phyloP scores from a whole-genome alignment of 106 monocot species.

The Dioscorea alata region DNA sequence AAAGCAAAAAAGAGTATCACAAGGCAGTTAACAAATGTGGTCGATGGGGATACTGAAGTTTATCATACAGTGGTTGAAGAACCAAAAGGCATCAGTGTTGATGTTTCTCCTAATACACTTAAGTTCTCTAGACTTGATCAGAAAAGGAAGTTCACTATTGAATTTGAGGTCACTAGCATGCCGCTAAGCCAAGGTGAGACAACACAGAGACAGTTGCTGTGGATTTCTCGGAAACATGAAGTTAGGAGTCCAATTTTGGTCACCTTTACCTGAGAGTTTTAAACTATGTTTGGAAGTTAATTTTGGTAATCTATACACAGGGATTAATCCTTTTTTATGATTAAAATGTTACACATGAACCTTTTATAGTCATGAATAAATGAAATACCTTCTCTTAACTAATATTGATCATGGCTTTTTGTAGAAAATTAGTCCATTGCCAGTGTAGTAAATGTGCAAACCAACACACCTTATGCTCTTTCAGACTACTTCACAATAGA shows the following conservation, averaged over 20 bases:
- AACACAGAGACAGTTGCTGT: conserved; percentile 11
- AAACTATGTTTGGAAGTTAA: no score
- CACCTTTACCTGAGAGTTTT: background rate
- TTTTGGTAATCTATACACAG: no score
- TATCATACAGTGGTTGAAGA: background rate
- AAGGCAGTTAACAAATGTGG: background rate
- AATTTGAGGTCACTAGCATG: background rate
- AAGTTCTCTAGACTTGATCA: background rate
- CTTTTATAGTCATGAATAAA: no score
- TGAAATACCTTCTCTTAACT: no score
- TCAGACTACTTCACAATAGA: no score
- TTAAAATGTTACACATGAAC: no score
- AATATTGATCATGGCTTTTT: no score
- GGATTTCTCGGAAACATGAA: conserved; percentile 9
- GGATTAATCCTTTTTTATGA: no score
- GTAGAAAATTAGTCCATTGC: no score
- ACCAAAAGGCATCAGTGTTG: background rate
- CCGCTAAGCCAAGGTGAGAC: background rate
- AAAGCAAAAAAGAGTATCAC: background rate
- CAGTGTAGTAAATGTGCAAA: no score
- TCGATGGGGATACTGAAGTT: no score
- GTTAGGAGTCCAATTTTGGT: conserved; percentile 25
- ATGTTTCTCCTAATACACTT: background rate
- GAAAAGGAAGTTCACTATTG: conserved; percentile 15
- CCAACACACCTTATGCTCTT: no score